Base-by-base conservation (phyloP, 129 eudicot species). In the Tanacetum coccineum region DNA sequence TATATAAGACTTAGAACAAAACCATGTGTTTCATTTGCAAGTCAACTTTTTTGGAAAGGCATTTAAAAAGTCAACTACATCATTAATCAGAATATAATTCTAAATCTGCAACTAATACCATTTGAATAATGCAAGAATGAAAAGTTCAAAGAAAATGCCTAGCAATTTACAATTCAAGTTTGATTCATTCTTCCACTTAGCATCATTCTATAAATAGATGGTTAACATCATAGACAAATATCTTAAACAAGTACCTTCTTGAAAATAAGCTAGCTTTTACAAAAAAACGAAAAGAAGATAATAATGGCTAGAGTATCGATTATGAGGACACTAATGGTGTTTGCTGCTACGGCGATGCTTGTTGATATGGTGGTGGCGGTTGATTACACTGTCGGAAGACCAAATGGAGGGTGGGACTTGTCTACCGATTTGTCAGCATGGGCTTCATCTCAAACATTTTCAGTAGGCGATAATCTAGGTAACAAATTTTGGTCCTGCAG, bases 391-490 rank as follows among this genome's bases (percentile, higher is more conserved):
- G 96, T 85, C 3, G 96, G 96, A 56, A 76, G 70, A 57, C 76
- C 87, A 6, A 36, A 36, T 36, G 96, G 95, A 11, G 76, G 82
- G 10, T 86, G 96, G 95, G 84, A 81, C 63, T 68, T 70, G 25
- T 4, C 73, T 19, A 79, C 86, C 18, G 47, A 84, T 64, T 22
- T 81, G 13, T 62, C 51, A 40, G 9, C 79, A 1, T 89, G 96
- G 96, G 81, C 90, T 30, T 62, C 87, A 11, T 77, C 86, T 13
- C 70, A 73, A 54, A 59, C 78, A 59, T 89, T 89, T 68, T 13
- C 71, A 7, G 84, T 70, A 26, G 90, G 94, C 75, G 96, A 89
- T 54, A 68, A 70, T 77, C 58, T 89, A 46, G 66, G 96, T 89
- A 71, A 78, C 4, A 4, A 39, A 15, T 0, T 42, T 28, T 17